These are phyloP conservation scores for Amanita jacksonii DNA, from an alignment of 768 basidiomycete genomes.

Conservation along the genomic window DNA sequence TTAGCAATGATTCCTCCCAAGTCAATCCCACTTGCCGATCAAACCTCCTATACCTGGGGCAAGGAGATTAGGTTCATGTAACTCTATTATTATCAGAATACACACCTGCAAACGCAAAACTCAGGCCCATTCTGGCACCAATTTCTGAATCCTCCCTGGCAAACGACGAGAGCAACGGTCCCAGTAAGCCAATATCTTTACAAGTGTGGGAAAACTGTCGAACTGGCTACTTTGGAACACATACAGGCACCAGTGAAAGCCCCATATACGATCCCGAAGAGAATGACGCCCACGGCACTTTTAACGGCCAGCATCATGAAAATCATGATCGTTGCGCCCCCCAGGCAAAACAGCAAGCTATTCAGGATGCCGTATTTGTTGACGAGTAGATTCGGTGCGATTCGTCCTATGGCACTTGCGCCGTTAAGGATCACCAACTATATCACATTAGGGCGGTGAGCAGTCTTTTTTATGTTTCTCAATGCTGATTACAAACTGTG, in stretches of 20 bases:
- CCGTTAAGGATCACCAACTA: slow-evolving; percentile 47
- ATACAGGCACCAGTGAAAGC: slow-evolving; percentile 38
- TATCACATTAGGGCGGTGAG: background rate
- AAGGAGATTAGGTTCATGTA: background rate
- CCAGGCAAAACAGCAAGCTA: slow-evolving; percentile 25
- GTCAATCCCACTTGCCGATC: slow-evolving; percentile 26
- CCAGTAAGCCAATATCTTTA: slow-evolving; percentile 31
- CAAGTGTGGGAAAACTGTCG: slow-evolving; percentile 10
- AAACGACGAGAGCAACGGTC: slow-evolving; percentile 34
- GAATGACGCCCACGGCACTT: slow-evolving; percentile 23
- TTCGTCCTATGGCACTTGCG: slow-evolving; percentile 35
- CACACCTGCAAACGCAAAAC: slow-evolving; percentile 38
- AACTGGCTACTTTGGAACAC: slow-evolving; percentile 14
- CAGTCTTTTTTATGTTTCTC: background rate
- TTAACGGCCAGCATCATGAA: slow-evolving; percentile 34
- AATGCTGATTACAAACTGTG: slow-evolving; percentile 23
- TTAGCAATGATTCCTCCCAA: background rate
- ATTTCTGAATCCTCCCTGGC: slow-evolving; percentile 39
- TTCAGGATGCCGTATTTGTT: slow-evolving; percentile 31
- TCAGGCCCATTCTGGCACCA: slow-evolving; percentile 45
- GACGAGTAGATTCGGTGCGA: slow-evolving; percentile 34
- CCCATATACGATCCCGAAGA: slow-evolving; percentile 33
- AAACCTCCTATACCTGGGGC: slow-evolving; percentile 31
- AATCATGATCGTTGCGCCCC: slow-evolving; percentile 24
- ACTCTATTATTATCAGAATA: slow-evolving; percentile 4